A percentile compares a stretch with the other conserved stretches of the same genome.
Conservation (phyloP, 176 grass and related monocot genomes). For the Zea luxurians region DNA sequence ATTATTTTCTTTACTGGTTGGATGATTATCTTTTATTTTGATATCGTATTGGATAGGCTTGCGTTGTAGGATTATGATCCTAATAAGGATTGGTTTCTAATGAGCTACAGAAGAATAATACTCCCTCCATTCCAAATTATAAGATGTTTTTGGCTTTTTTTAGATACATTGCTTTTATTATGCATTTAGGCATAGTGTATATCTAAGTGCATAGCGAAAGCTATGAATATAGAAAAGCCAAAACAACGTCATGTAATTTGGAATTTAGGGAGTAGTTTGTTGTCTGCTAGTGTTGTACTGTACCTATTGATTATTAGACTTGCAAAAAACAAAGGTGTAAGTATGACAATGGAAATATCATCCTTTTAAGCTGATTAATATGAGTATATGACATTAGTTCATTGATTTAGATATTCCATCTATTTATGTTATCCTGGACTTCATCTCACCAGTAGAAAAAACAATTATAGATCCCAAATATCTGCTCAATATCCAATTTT, state of each 20-base stretch:
- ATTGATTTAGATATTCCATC: slow-evolving; percentile 32
- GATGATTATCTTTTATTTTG: slow-evolving; percentile 20
- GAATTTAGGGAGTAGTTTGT: not conserved
- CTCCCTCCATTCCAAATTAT: not conserved
- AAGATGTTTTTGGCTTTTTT: not conserved
- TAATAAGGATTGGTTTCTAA: not conserved
- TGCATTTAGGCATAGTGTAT: not conserved
- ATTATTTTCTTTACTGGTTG: not conserved
- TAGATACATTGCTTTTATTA: not conserved
- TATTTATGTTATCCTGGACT: slow-evolving; percentile 7
- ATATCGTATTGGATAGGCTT: not conserved
- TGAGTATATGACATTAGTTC: not conserved
- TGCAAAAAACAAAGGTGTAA: not conserved
- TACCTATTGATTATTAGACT: not conserved
- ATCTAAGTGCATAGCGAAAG: not conserved
- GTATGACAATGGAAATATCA: not conserved
- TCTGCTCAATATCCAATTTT: not conserved
- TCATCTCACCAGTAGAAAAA: slow-evolving; percentile 1
- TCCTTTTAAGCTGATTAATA: slow-evolving; percentile 9
- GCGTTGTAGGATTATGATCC: slow-evolving; percentile 14
- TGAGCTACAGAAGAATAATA: not conserved
- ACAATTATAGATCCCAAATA: not conserved
- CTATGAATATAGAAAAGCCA: not conserved
- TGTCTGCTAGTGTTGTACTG: not conserved
- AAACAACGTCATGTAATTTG: not conserved